Evolutionary conservation across 441 rosid species (phyloP), one percentile per base, ranked within the genome.

Genomic region (Populus hybrid): DNA sequence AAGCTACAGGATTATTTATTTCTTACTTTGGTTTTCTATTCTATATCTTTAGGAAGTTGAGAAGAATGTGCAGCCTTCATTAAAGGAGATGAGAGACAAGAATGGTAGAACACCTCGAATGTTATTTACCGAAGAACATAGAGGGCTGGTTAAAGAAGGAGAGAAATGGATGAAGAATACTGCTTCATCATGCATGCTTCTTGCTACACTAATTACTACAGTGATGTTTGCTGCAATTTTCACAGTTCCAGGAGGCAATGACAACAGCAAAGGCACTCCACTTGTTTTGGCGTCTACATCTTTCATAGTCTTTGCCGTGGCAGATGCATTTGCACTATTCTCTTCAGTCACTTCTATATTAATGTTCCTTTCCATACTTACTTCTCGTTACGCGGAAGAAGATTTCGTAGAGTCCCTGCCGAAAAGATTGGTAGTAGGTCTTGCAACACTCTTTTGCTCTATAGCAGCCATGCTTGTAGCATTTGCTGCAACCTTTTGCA

Each of bases 111-210:
- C 84, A 6, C 89, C 92, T 50, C 33, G 67, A 9, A 63, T 79
- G 26, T 64, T 86, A 36, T 89, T 89, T 31, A 71, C 78, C 2
- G 76, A 79, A 26, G 86, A 78, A 63, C 89, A 88, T 35, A 74
- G 68, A 14, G 69, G 26, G 23, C 59, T 89, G 28, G 68, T 82
- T 2, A 74, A 59, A 68, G 87, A 86, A 65, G 92, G 87, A 1
- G 92, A 88, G 79, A 81, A 83, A 24, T 88, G 90, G 92, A 86
- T 89, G 92, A 78, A 78, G 40, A 75, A 73, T 23, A 78, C 80
- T 31, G 76, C 80, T 45, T 78, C 80, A 28, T 72, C 80, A 36
- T 78, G 80, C 73, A 72, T 72, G 80, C 59, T 78, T 23, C 76
- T 78, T 21, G 80, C 80, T 1, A 84, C 91, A 0, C 82, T 86